These are phyloP conservation scores for Annona cherimola DNA, from an alignment of 164 flowering plant genomes.

Conservation along the genomic window DNA sequence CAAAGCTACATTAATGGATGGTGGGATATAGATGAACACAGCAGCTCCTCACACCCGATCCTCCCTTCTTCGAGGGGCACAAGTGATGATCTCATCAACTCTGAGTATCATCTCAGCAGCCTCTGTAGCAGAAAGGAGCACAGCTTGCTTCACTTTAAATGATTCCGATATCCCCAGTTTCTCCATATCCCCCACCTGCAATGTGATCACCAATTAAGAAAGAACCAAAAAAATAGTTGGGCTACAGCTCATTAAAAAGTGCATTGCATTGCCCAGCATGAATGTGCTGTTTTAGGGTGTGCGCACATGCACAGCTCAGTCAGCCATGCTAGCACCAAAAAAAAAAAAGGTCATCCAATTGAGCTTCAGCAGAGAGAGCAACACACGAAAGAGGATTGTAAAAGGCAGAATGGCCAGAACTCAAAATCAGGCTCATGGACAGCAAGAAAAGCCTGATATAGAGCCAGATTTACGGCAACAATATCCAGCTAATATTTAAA, in stretches of 20 bases:
- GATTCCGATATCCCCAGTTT: conserved; percentile 84
- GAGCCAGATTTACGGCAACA: too few relatives aligned
- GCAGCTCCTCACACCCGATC: conserved; percentile 58
- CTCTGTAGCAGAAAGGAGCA: conserved; percentile 92
- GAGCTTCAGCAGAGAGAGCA: too few relatives aligned
- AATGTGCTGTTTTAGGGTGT: neutral
- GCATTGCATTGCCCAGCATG: neutral
- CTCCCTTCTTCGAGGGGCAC: conserved; percentile 94
- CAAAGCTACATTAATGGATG: neutral
- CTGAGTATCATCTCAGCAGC: conserved; percentile 98
- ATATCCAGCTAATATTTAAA: too few relatives aligned
- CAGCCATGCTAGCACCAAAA: too few relatives aligned
- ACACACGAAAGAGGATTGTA: too few relatives aligned
- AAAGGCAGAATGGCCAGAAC: too few relatives aligned
- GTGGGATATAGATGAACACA: neutral
- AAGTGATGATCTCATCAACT: conserved; percentile 97
- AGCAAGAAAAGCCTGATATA: too few relatives aligned
- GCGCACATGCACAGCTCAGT: neutral
- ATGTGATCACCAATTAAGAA: conserved; percentile 3
- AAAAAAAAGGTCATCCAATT: too few relatives aligned
- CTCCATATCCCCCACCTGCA: conserved; percentile 90
- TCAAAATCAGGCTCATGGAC: too few relatives aligned
- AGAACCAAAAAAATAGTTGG: neutral
- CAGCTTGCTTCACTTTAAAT: conserved; percentile 94
- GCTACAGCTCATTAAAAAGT: neutral